Conservation (phyloP, 2,329 filamentous ascomycete species). For the Aspergillus novoparasiticus region DNA sequence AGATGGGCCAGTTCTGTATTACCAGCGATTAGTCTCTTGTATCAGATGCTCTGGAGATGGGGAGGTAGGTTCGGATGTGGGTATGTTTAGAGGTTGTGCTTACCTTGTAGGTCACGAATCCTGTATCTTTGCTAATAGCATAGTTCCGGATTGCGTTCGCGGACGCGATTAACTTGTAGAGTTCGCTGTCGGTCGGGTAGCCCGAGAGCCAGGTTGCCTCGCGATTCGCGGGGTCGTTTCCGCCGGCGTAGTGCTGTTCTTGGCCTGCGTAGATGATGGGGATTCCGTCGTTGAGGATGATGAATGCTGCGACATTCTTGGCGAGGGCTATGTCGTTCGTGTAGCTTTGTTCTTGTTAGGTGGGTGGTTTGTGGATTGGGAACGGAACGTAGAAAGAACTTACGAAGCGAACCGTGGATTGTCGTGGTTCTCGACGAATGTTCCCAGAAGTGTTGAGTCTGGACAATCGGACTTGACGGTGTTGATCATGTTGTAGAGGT, state of each 20-base stretch:
- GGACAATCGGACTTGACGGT: slow-evolving; percentile 36
- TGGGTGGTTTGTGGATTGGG: background rate
- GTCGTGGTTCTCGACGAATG: slow-evolving; percentile 66
- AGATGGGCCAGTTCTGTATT: slow-evolving; percentile 43
- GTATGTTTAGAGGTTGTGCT: background rate
- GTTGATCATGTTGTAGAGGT: slow-evolving; percentile 39
- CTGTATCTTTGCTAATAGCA: slow-evolving; percentile 40
- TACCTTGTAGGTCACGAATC: slow-evolving; percentile 46
- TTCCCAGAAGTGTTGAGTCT: slow-evolving; percentile 54
- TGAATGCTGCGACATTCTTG: slow-evolving; percentile 64
- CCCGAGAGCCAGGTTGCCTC: slow-evolving; percentile 61
- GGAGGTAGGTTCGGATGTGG: too few species aligned
- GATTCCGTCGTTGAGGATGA: slow-evolving; percentile 62
- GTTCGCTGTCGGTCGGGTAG: slow-evolving; percentile 49
- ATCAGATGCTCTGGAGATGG: too few species aligned
- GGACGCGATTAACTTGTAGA: slow-evolving; percentile 53
- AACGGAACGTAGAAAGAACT: background rate
- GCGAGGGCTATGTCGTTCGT: slow-evolving; percentile 47
- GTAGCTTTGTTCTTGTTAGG: slow-evolving; percentile 17
- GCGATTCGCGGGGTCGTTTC: slow-evolving; percentile 54
- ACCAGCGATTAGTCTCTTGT: background rate
- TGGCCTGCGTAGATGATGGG: slow-evolving; percentile 70
- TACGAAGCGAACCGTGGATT: slow-evolving; percentile 56
- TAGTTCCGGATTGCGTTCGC: slow-evolving; percentile 56
- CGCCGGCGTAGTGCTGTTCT: slow-evolving; percentile 63